A percentile compares a stretch with the other conserved stretches of the same genome.
Evolutionary conservation across 2,329 filamentous ascomycete species (phyloP).

Genomic region (Xylaria polymorpha): DNA sequence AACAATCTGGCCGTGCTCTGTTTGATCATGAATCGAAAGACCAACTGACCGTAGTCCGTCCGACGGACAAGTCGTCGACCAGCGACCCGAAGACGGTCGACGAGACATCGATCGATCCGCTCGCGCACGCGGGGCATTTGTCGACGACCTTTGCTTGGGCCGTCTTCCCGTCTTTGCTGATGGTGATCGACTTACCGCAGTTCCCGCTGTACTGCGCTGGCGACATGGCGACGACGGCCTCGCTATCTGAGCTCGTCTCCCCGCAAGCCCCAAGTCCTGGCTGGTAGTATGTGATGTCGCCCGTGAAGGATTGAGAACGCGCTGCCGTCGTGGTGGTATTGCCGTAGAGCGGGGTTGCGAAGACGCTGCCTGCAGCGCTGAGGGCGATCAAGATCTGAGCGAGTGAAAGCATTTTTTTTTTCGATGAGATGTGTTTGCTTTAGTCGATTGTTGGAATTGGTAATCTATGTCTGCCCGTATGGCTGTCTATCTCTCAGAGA

Average conservation of each 20-base stretch:
- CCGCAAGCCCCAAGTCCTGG: constrained; percentile 48
- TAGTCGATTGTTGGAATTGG: constrained; percentile 3
- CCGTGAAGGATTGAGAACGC: constrained; percentile 33
- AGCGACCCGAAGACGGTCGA: constrained; percentile 46
- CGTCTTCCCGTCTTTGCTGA: constrained; percentile 43
- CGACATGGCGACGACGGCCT: constrained; percentile 47
- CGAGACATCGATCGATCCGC: constrained; percentile 49
- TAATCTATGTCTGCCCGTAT: not conserved
- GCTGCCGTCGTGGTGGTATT: not conserved
- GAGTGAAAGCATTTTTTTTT: constrained; percentile 45
- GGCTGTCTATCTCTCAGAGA: constrained; percentile 24
- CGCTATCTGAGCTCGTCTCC: constrained; percentile 41
- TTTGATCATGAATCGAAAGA: constrained; percentile 25
- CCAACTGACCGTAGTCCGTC: constrained; percentile 46
- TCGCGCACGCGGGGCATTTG: constrained; percentile 47
- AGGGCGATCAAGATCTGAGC: constrained; percentile 40
- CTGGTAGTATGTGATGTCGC: constrained; percentile 48
- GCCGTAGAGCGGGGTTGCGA: constrained; percentile 27
- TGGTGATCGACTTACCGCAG: constrained; percentile 49
- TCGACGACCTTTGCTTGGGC: constrained; percentile 47
- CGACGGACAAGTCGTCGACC: constrained; percentile 41
- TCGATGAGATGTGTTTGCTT: constrained; percentile 18
- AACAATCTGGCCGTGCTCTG: no score
- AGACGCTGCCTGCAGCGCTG: constrained; percentile 34
- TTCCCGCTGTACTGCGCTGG: constrained; percentile 42